Evolutionary conservation across 345 rosid species (phyloP), one percentile per base, ranked within the genome.

Genomic region (Theobroma cacao): DNA sequence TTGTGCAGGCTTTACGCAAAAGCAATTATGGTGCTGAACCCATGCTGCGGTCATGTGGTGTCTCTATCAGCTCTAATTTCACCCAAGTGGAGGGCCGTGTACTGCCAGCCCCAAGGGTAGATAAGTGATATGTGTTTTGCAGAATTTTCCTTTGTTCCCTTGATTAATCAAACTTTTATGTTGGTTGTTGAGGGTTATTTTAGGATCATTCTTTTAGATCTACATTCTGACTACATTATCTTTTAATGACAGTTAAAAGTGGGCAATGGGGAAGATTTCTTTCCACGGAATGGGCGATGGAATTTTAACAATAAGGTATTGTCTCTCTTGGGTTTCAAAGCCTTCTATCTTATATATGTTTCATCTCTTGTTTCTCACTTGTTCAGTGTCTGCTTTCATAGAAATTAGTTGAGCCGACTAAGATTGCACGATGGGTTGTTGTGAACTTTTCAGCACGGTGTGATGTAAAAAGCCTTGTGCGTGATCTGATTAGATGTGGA

Each of bases 391-490:
- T 86, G 62, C 22, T 63, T 78, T 56, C 64, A 22, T 72, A 94
- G 99, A 91, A 82, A 91, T 83, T 96, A 45, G 91, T 88, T 62
- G 92, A 92, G 77, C 97, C 99, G 78, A 18, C 68, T 20, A 96
- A 82, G 66, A 81, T 96, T 13, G 90, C 90, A 64, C 72, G 79
- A 45, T 96, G 98, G 99, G 99, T 93, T 68, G 89, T 94, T 80
- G 97, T 85, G 34, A 94, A 96, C 78, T 94, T 96, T 82, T 93
- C 95, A 36, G 97, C 98, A n/a, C 90, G 92, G 0, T 93, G 99
- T 79, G 95, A 94, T 68, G 26, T 83, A 11, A 81, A 81, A 13
- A 62, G 75, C 43, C 90, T 96, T 62, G 81, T 92, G 1, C 81
- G 79, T 17, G 87, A 88, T 82, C 82, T 96, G 78, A 86, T 82